These are phyloP conservation scores for Fragilariopsis cylindrus DNA, from an alignment of 108 stramenopile species.

Conservation along the genomic window DNA sequence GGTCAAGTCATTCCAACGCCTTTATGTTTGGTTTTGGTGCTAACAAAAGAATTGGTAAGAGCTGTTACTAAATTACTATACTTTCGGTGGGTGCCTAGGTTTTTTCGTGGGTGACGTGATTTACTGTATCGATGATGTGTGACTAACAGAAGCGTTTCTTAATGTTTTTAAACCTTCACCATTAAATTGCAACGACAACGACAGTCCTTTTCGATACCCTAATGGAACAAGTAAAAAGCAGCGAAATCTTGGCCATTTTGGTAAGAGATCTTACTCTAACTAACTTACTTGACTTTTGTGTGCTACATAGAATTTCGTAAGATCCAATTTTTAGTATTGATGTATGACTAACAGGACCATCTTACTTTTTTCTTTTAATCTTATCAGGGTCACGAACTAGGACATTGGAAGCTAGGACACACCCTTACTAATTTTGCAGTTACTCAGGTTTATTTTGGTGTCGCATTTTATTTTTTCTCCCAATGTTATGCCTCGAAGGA, in stretches of 20 bases:
- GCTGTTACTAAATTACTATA: too few relatives aligned
- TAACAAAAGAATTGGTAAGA: slow-evolving; percentile 93
- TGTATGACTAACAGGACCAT: too few relatives aligned
- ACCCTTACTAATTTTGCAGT: slow-evolving; percentile 91
- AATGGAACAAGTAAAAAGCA: slow-evolving; percentile 76
- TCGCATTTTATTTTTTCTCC: slow-evolving; percentile 91
- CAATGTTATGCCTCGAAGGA: slow-evolving; percentile 61
- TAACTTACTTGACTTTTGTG: slow-evolving; percentile 24
- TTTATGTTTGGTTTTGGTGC: slow-evolving; percentile 98
- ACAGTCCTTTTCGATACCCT: slow-evolving; percentile 97
- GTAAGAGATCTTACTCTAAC: background rate
- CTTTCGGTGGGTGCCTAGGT: too few relatives aligned
- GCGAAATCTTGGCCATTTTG: slow-evolving; percentile 95
- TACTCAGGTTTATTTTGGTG: slow-evolving; percentile 89
- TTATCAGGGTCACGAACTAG: slow-evolving; percentile 67
- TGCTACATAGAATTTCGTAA: too few relatives aligned
- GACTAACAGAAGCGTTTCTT: slow-evolving; percentile 93
- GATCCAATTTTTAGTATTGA: too few relatives aligned
- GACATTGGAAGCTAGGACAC: slow-evolving; percentile 99
- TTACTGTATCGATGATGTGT: too few relatives aligned
- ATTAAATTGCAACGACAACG: background rate
- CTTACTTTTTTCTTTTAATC: background rate
- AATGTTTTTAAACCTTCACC: background rate
- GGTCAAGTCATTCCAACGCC: slow-evolving; percentile 97
- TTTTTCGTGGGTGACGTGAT: too few relatives aligned